phyloP scores from a whole-genome alignment of 2,329 filamentous ascomycete species.

The Aureobasidium sp. region DNA sequence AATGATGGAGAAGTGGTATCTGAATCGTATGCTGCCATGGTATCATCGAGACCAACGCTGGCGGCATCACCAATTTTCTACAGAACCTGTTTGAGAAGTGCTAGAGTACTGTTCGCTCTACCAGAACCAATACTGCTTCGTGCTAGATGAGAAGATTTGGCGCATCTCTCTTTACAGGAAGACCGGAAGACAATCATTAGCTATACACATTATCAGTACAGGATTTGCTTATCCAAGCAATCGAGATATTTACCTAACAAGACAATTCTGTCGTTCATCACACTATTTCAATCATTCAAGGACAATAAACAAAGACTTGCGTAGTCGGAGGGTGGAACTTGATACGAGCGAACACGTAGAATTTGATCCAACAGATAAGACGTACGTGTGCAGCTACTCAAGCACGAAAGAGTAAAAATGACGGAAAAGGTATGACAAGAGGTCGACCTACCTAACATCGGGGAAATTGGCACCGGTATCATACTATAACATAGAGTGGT shows the following conservation, averaged over 20 bases:
- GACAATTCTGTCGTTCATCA: too few relatives aligned
- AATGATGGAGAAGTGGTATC: not conserved
- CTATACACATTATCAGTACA: too few relatives aligned
- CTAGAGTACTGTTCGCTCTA: not conserved
- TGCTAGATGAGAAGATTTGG: not conserved
- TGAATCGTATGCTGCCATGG: not conserved
- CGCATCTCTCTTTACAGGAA: not conserved
- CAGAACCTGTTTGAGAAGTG: not conserved
- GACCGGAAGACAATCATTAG: not conserved
- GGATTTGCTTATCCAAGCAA: not conserved
- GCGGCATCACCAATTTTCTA: not conserved
- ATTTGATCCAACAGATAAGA: too few relatives aligned
- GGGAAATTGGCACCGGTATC: not conserved
- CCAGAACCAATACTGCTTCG: not conserved
- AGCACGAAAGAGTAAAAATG: too few relatives aligned
- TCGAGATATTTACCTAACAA: not conserved
- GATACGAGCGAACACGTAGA: too few relatives aligned
- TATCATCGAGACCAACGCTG: not conserved
- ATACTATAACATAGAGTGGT: not conserved
- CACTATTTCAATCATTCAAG: too few relatives aligned
- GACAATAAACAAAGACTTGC: too few relatives aligned
- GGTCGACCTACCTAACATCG: not conserved
- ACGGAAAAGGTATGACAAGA: too few relatives aligned
- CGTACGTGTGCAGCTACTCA: too few relatives aligned
- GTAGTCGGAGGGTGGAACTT: too few relatives aligned